A percentile compares a stretch with the other conserved stretches of the same genome.
Conservation (phyloP, 257 asterid genomes). For the Solanum chaucha region DNA sequence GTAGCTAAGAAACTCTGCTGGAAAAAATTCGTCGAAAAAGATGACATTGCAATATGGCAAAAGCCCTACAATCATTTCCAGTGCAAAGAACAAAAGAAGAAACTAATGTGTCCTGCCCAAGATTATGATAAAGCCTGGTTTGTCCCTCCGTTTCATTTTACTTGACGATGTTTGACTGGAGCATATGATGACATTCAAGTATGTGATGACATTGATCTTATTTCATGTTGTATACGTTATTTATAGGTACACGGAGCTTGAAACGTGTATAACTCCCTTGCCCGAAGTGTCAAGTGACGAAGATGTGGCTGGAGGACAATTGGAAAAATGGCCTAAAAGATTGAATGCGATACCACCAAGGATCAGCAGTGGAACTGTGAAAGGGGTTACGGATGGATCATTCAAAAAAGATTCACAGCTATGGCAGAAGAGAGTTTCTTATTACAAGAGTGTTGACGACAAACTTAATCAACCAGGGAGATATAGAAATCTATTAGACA, state of each 20-base stretch:
- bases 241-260: conserved; percentile 57
- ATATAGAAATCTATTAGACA: conserved; percentile 15
- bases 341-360: conserved; percentile 52
- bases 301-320: conserved; percentile 54
- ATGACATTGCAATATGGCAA: conserved; percentile 78
- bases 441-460: conserved; percentile 51
- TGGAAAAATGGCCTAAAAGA: conserved; percentile 66
- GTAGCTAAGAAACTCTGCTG: conserved; percentile 65
- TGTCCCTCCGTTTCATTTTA: not conserved
- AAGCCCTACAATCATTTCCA: conserved; percentile 57
- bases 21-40: conserved; percentile 67
- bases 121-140: conserved; percentile 72
- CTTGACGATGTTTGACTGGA: not conserved
- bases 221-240: not conserved
- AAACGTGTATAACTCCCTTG: conserved; percentile 61
- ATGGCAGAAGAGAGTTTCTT: conserved; percentile 59
- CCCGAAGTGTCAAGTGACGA: conserved; percentile 42
- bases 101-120: conserved; percentile 27
- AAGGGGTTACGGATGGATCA: conserved; percentile 26
- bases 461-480: conserved; percentile 33
- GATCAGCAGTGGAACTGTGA: conserved; percentile 42
- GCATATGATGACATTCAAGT: no score
- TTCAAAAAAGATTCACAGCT: conserved; percentile 38
- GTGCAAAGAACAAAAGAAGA: conserved; percentile 23
- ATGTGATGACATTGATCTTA: not conserved